These are phyloP conservation scores for Pharnaceum exiguum DNA, from an alignment of 148 eudicot genomes.

Conservation along the genomic window DNA sequence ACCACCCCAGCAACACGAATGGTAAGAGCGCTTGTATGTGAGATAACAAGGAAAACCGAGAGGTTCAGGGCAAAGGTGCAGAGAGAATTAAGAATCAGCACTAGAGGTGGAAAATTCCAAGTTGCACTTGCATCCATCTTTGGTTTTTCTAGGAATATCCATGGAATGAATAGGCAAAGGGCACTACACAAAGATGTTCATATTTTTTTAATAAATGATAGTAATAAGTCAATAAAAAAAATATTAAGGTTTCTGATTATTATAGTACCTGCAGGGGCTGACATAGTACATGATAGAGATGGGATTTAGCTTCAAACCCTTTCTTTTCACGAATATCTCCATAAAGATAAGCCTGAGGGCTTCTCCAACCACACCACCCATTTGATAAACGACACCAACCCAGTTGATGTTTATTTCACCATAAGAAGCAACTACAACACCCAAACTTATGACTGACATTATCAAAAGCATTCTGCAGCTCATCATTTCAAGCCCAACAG, in stretches of 20 bases:
- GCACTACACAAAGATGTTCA: conserved; percentile 55
- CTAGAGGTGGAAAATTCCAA: conserved; percentile 76
- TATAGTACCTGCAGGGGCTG: conserved; percentile 90
- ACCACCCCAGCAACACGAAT: conserved; percentile 99
- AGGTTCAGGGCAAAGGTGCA: conserved; percentile 97
- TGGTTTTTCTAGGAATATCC: conserved; percentile 96
- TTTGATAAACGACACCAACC: conserved; percentile 97
- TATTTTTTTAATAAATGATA: background rate
- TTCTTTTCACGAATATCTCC: conserved; percentile 91
- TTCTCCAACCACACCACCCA: conserved; percentile 99
- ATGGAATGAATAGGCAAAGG: conserved; percentile 84
- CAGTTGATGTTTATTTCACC: conserved; percentile 87
- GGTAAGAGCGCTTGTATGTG: conserved; percentile 95
- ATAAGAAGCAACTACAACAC: conserved; percentile 92
- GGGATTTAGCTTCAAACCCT: conserved; percentile 90
- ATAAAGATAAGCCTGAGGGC: conserved; percentile 93
- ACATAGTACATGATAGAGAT: conserved; percentile 95
- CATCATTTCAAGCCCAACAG: conserved; percentile 95
- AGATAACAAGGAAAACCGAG: conserved; percentile 91
- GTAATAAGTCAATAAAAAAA: background rate
- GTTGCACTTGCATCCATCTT: conserved; percentile 77
- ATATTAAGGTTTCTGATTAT: background rate
- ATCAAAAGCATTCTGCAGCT: conserved; percentile 91
- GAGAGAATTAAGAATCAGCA: conserved; percentile 73
- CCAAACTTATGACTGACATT: conserved; percentile 95